Evolutionary conservation across 257 asterid species (phyloP).

Genomic region (Solanum lycopersicoides): DNA sequence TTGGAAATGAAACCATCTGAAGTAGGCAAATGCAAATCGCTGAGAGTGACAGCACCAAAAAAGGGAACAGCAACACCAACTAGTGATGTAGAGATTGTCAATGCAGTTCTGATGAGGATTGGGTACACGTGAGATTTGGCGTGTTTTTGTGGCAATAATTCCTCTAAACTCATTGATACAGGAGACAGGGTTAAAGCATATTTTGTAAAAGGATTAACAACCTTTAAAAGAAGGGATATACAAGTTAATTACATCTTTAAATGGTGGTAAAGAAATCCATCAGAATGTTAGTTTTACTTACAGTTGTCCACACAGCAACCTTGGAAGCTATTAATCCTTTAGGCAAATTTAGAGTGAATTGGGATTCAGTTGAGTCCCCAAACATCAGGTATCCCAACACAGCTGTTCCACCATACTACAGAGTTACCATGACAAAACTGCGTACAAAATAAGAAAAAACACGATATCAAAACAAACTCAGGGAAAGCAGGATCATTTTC

Average conservation of each 20-base stretch:
- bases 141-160: conserved; percentile 43
- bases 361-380: conserved; percentile 68
- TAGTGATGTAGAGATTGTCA: conserved; percentile 49
- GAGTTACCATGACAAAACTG: conserved; percentile 77
- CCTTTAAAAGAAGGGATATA: conserved; percentile 39
- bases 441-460: background rate
- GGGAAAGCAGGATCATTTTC: background rate
- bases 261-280: background rate
- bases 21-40: background rate
- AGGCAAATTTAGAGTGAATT: conserved; percentile 93
- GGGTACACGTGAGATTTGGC: conserved; percentile 34
- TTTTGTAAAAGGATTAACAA: conserved; percentile 91
- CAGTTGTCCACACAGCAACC: conserved; percentile 94
- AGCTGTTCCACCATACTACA: conserved; percentile 72
- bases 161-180: conserved; percentile 74
- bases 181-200: conserved; percentile 72
- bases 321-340: conserved; percentile 61
- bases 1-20: background rate
- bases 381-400: conserved; percentile 79
- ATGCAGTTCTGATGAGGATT: conserved; percentile 48
- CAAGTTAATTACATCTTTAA: conserved; percentile 5
- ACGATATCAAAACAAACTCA: background rate
- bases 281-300: conserved; percentile 15
- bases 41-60: conserved; percentile 28
- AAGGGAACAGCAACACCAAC: conserved; percentile 59